Percentiles rank a stretch among this genome's conserved stretches.
These are phyloP conservation scores for Cryptococcus sp. DNA, from an alignment of 1,284 basidiomycete species.

Conservation along the genomic window DNA sequence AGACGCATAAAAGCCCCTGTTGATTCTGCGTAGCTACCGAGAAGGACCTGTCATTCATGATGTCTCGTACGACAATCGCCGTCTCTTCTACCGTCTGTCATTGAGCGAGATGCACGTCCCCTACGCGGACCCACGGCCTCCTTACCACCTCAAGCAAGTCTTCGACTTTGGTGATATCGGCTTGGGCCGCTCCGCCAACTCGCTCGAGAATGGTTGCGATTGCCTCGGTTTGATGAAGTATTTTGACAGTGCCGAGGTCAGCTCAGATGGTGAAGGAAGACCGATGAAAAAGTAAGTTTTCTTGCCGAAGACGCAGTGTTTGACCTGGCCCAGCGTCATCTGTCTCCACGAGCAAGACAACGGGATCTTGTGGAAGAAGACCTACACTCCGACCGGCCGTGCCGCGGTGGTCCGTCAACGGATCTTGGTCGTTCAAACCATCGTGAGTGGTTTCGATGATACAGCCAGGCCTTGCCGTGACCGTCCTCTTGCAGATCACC, in stretches of 20 bases:
- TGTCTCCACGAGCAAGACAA: conserved; percentile 88
- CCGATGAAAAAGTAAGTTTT: conserved; percentile 80
- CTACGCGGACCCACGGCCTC: conserved; percentile 51
- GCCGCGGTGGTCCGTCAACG: conserved; percentile 74
- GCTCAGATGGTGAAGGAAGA: conserved; percentile 67
- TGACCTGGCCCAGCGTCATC: no score
- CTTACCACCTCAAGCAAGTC: conserved; percentile 42
- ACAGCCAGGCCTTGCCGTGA: no score
- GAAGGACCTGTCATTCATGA: conserved; percentile 82
- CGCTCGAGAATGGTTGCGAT: conserved; percentile 78
- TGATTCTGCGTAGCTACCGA: conserved; percentile 63
- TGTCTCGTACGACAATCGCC: conserved; percentile 75
- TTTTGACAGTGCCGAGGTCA: conserved; percentile 61
- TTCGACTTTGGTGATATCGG: conserved; percentile 70
- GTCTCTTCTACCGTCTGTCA: conserved; percentile 76
- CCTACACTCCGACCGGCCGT: conserved; percentile 80
- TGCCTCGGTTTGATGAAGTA: conserved; percentile 77
- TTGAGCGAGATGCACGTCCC: conserved; percentile 64
- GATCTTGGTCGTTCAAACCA: conserved; percentile 81
- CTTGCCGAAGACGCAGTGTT: no score
- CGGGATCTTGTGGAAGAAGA: conserved; percentile 72
- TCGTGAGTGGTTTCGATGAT: no score
- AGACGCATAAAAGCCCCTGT: no score
- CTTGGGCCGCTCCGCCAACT: conserved; percentile 84
- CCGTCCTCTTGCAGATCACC: no score